These are phyloP conservation scores for Solanum corneliomulleri DNA, from an alignment of 257 asterid genomes.

Conservation along the genomic window DNA sequence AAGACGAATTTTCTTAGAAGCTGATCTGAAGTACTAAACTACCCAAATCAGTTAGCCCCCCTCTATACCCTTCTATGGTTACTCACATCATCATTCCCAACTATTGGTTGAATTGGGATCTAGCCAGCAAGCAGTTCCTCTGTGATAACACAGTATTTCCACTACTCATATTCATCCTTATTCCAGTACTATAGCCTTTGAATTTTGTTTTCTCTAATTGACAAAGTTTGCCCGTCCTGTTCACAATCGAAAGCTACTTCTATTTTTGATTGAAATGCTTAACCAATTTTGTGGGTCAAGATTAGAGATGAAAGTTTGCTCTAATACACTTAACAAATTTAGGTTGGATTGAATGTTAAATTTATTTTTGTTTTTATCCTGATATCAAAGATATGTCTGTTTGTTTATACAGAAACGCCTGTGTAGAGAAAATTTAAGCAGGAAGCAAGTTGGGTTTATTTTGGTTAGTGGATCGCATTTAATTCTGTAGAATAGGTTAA, in stretches of 20 bases:
- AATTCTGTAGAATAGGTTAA: no score
- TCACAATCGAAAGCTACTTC: neutral
- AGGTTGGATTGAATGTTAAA: neutral
- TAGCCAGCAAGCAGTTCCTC: neutral
- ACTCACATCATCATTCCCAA: neutral
- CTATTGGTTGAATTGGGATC: neutral
- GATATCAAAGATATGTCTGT: neutral
- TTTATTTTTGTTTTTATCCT: neutral
- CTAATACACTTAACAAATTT: neutral
- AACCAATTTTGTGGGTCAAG: neutral
- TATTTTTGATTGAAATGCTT: neutral
- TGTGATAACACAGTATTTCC: neutral
- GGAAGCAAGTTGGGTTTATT: neutral
- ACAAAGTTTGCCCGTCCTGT: neutral
- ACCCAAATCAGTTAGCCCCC: neutral
- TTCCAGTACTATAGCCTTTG: neutral
- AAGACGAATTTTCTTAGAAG: neutral
- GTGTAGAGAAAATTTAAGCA: neutral
- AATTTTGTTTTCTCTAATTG: neutral
- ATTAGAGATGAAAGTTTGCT: neutral
- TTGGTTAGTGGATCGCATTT: neutral
- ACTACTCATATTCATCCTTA: neutral
- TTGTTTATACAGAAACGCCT: neutral
- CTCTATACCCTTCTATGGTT: neutral
- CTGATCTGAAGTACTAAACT: neutral